These are phyloP conservation scores for Ceratobasidium sp. DNA, from an alignment of 1,284 basidiomycete genomes.

Conservation along the genomic window DNA sequence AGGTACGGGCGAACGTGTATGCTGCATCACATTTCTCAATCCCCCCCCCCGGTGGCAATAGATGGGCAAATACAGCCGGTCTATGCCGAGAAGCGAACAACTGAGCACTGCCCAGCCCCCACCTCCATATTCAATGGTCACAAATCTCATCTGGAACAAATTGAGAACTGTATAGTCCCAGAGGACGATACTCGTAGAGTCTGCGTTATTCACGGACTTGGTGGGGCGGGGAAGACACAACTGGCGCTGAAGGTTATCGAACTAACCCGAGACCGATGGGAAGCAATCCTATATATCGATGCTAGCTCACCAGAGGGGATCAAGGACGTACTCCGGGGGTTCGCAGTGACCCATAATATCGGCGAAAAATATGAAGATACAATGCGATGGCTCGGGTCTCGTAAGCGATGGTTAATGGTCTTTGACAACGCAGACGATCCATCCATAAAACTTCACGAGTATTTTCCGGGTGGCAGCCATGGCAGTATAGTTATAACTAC, in stretches of 20 bases:
- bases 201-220: conserved; percentile 9
- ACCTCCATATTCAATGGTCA: too few relatives aligned
- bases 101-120: too few relatives aligned
- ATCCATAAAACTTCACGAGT: not conserved
- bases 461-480: not conserved
- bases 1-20: too few relatives aligned
- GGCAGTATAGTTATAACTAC: conserved; percentile 34
- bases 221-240: conserved; percentile 23
- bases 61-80: too few relatives aligned
- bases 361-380: conserved; percentile 9
- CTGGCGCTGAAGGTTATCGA: conserved; percentile 1
- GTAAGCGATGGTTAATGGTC: conserved; percentile 26
- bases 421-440: conserved; percentile 38
- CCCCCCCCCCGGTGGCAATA: too few relatives aligned
- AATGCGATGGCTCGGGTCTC: conserved; percentile 16
- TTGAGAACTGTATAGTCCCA: too few relatives aligned
- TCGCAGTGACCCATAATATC: not conserved
- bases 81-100: too few relatives aligned
- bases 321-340: not conserved
- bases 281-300: conserved; percentile 17
- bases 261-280: not conserved
- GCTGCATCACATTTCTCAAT: too few relatives aligned
- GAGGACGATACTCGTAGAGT: too few relatives aligned
- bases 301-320: not conserved
- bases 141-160: too few relatives aligned